Evolutionary conservation across 257 asterid genomes (phyloP), one percentile per base, ranked within the genome.

Genomic region (Cruciata laevipes): DNA sequence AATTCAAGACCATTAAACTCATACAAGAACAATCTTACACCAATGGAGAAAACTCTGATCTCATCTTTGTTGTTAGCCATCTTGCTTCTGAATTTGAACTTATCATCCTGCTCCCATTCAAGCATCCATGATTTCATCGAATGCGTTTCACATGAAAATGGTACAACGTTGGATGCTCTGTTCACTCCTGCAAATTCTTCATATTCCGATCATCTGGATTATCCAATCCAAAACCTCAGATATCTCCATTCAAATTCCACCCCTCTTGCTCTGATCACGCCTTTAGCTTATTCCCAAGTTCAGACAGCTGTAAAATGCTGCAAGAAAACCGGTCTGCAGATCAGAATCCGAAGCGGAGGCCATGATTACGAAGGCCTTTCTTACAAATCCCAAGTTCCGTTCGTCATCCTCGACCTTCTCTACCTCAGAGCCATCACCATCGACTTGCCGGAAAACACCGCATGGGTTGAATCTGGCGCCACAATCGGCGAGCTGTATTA

Each of bases 161-260:
- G 55, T 5, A 47, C 52, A 10, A 25, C 35, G 4, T 23, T 31
- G 21, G 6, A 38, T n/a, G 37, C 55, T 42, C 2, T 81, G 38
- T 81, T 79, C 69, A 18, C 79, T n/a, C 72, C 63, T 51, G 16
- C 25, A 38, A 77, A 83, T 14, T 51, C 59, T 9, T 73, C 73
- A 5, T 85, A 77, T 37, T 20, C 70, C 7, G 65, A 66, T 17
- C 76, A 83, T 33, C 61, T 85, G 7, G 75, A 67, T 31, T 81
- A 77, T n/a, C 76, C 80, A 1, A 78, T 78, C 63, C 87, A 79
- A 60, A 86, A 86, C 20, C 86, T 77, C 21, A 80, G 92, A 67
- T 86, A 82, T 79, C 25, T 78, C 31, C 75, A 78, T 40, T 69
- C 81, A 11, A 21, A 68, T 56, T 61, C 56, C 0, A 73, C 69